phyloP scores from a whole-genome alignment of 192 early-diverging fungal genomes.

The Entophlyctis helioformis region DNA sequence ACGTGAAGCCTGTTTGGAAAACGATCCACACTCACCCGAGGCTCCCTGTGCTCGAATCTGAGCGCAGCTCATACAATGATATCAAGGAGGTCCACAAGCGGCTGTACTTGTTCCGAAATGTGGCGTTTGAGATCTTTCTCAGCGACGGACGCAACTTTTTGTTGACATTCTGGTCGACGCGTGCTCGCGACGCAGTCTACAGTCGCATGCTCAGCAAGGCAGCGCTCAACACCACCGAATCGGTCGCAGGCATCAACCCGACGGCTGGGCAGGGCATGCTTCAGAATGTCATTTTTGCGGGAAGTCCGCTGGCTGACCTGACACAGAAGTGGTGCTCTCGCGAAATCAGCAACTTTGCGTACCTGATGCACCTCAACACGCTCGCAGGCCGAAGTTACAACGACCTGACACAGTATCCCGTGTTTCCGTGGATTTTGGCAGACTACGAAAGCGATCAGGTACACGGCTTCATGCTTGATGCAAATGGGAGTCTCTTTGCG shows the following conservation, averaged over 20 bases:
- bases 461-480: neutral
- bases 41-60: too few relatives aligned
- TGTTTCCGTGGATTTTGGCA: conserved; percentile 79
- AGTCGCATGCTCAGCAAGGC: conserved; percentile 43
- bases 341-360: conserved; percentile 83
- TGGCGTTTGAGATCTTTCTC: conserved; percentile 66
- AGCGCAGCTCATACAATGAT: conserved; percentile 46
- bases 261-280: conserved; percentile 19
- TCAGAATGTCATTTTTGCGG: conserved; percentile 42
- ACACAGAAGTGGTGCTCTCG: conserved; percentile 65
- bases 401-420: conserved; percentile 82
- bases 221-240: conserved; percentile 21
- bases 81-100: conserved; percentile 54
- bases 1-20: too few relatives aligned
- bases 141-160: conserved; percentile 58
- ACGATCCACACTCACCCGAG: too few relatives aligned
- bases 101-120: conserved; percentile 52
- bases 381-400: conserved; percentile 57
- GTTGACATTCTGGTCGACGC: conserved; percentile 41
- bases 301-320: conserved; percentile 49
- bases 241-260: conserved; percentile 13
- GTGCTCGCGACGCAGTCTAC: conserved; percentile 56
- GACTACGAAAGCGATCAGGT: conserved; percentile 63
- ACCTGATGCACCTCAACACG: conserved; percentile 77
- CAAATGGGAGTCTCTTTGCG: too few relatives aligned